A percentile compares a stretch with the other conserved stretches of the same genome.
Conservation (phyloP, 2,329 filamentous ascomycete genomes). For the Exophiala bonariae region DNA sequence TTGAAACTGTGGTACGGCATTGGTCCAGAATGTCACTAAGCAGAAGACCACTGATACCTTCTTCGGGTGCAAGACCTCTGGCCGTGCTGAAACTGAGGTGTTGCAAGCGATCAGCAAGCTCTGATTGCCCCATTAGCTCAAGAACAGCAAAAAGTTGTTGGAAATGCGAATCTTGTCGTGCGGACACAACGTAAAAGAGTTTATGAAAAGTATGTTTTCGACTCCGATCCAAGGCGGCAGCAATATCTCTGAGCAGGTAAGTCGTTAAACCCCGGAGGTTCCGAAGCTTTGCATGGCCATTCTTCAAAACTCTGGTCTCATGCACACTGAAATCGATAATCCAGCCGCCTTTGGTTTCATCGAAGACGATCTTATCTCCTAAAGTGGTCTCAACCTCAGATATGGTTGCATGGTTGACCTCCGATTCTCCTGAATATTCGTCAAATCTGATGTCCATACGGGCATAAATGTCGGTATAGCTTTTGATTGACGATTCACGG, state of each 20-base stretch:
- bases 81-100: conserved; percentile 77
- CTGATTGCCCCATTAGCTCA: conserved; percentile 67
- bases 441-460: conserved; percentile 72
- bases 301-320: conserved; percentile 67
- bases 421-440: conserved; percentile 71
- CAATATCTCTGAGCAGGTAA: conserved; percentile 77
- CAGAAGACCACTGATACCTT: conserved; percentile 65
- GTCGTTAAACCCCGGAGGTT: conserved; percentile 66
- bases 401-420: conserved; percentile 69
- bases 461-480: conserved; percentile 68
- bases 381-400: conserved; percentile 61
- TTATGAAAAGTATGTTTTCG: conserved; percentile 67
- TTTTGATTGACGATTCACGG: conserved; percentile 65
- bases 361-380: conserved; percentile 63
- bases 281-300: conserved; percentile 69
- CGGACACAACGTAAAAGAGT: conserved; percentile 78
- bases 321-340: conserved; percentile 72
- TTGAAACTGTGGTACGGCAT: conserved; percentile 84
- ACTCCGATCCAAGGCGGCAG: conserved; percentile 67
- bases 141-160: conserved; percentile 76
- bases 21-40: conserved; percentile 66
- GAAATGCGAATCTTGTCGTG: conserved; percentile 70
- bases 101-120: conserved; percentile 67
- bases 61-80: conserved; percentile 68
- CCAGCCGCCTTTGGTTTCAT: conserved; percentile 70